Evolutionary conservation across 345 rosid species (phyloP).

Genomic region (Citrus australasica): DNA sequence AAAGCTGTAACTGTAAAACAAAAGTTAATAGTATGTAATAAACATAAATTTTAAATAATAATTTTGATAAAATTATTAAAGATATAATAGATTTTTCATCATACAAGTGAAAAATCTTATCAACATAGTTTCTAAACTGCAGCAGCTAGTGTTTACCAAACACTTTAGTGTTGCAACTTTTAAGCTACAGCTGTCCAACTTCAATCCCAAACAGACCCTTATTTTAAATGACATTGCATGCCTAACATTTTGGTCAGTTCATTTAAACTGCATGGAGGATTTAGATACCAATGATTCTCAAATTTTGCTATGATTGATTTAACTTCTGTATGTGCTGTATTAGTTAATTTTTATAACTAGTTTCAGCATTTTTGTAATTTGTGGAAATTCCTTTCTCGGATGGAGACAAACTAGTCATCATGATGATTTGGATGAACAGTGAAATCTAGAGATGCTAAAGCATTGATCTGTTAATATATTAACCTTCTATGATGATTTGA

Average conservation of each 20-base stretch:
- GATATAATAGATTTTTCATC: too few species aligned
- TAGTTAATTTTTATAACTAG: not conserved
- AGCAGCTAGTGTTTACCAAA: too few species aligned
- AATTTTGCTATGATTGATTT: not conserved
- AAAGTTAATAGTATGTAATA: too few species aligned
- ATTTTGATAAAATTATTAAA: too few species aligned
- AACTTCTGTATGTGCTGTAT: not conserved
- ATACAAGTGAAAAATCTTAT: too few species aligned
- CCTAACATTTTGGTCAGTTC: not conserved
- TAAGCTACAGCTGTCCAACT: too few species aligned
- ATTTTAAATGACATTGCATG: not conserved
- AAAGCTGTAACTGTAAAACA: too few species aligned
- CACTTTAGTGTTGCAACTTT: too few species aligned
- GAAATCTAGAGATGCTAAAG: not conserved
- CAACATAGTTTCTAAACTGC: too few species aligned
- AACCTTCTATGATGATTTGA: not conserved
- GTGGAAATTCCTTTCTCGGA: not conserved
- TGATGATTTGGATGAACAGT: not conserved
- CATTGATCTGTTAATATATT: not conserved
- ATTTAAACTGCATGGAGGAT: not conserved
- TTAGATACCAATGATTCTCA: not conserved
- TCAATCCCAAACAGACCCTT: not conserved
- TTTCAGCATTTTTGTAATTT: not conserved
- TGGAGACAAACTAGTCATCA: not conserved
- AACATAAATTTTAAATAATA: too few species aligned